Percentiles rank a stretch among this genome's conserved stretches.
Evolutionary conservation across 208 protist genomes (phyloP).

Genomic region (Wallacemonas sp.): DNA sequence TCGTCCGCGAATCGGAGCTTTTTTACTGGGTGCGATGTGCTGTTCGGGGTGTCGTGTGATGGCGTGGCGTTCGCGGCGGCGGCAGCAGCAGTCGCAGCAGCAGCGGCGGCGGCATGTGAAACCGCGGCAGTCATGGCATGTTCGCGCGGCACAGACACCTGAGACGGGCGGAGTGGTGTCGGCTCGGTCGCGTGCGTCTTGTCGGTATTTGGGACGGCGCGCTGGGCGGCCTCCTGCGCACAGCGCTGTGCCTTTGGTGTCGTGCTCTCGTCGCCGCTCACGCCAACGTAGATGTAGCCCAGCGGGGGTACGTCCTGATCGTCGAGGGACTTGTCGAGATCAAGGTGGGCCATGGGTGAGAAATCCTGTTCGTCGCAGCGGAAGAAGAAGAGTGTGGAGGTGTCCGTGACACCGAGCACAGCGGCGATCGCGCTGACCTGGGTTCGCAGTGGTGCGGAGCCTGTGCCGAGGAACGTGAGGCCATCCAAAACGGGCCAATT

Average conservation of each 20-base stretch:
- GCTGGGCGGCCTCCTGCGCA: constrained; percentile 12
- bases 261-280: constrained; percentile 17
- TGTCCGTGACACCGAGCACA: constrained; percentile 17
- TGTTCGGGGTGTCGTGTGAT: neutral
- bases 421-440: constrained; percentile 1
- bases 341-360: constrained; percentile 18
- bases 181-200: neutral
- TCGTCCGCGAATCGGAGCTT: constrained; percentile 23
- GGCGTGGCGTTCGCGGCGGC: neutral
- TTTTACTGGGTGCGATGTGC: constrained; percentile 1
- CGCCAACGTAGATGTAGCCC: constrained; percentile 27
- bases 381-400: constrained; percentile 20
- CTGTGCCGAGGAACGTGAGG: constrained; percentile 12
- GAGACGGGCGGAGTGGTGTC: neutral
- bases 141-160: neutral
- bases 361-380: constrained; percentile 15
- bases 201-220: neutral
- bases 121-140: constrained; percentile 1
- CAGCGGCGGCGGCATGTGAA: neutral
- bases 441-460: constrained; percentile 21
- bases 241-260: constrained; percentile 8
- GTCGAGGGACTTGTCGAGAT: constrained; percentile 25
- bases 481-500: neutral
- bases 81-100: neutral
- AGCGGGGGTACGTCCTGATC: constrained; percentile 17